These are phyloP conservation scores for Neostapfia colusana DNA, from an alignment of 176 grass and related monocot genomes.

Conservation along the genomic window DNA sequence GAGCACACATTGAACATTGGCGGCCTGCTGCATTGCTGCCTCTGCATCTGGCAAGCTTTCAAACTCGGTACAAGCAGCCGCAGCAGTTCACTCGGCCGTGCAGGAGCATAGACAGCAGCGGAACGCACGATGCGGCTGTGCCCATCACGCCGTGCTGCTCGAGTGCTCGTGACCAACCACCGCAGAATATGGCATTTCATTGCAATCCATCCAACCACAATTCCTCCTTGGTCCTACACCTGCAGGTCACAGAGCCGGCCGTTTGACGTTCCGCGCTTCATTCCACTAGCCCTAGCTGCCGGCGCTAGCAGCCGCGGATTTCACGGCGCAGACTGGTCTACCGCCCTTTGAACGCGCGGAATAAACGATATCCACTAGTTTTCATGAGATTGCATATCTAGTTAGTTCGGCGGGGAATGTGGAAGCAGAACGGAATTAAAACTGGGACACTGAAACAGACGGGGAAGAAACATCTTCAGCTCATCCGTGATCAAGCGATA, in stretches of 20 bases:
- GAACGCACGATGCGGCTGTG: background rate
- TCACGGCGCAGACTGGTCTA: background rate
- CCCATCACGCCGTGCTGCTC: background rate
- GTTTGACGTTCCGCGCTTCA: background rate
- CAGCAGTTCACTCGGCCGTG: background rate
- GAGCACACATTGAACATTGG: constrained; percentile 4
- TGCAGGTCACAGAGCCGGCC: background rate
- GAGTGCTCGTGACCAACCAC: background rate
- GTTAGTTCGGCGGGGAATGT: background rate
- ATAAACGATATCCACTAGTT: background rate
- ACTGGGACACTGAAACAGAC: background rate
- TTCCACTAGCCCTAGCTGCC: background rate
- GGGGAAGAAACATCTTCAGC: background rate
- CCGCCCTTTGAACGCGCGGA: too few species aligned
- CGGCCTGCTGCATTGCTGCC: too few species aligned
- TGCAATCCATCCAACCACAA: constrained; percentile 20
- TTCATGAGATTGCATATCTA: constrained; percentile 7
- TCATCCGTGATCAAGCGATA: constrained; percentile 1
- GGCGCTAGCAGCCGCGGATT: constrained; percentile 22
- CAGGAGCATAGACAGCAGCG: background rate
- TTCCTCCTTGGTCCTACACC: background rate
- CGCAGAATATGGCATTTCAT: background rate
- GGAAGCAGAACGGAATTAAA: background rate
- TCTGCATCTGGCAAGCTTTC: constrained; percentile 1
- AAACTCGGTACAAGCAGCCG: background rate